phyloP scores from a whole-genome alignment of 2,329 filamentous ascomycete species.

The Colletotrichum eleusines region DNA sequence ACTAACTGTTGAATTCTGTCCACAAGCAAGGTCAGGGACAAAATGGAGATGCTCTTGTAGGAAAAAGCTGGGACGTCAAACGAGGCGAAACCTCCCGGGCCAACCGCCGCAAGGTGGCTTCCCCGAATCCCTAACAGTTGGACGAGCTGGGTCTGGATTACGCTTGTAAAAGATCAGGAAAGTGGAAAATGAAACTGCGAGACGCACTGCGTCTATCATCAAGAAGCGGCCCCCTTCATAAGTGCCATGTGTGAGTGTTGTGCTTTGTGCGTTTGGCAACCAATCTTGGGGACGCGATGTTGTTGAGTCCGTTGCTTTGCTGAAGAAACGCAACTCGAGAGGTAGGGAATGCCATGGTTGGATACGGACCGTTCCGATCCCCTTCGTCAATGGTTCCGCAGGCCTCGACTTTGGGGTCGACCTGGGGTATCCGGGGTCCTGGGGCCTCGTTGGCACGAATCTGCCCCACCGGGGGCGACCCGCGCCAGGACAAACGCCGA shows the following conservation, averaged over 20 bases:
- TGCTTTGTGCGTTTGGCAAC: background rate
- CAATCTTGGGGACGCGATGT: no score
- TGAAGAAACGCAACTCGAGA: background rate
- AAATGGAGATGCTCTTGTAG: background rate
- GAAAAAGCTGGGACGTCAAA: background rate
- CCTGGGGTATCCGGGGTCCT: conserved; percentile 10
- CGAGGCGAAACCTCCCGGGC: background rate
- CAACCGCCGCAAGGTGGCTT: background rate
- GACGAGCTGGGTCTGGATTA: conserved; percentile 20
- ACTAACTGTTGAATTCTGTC: conserved; percentile 1
- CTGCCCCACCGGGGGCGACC: background rate
- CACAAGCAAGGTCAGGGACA: background rate
- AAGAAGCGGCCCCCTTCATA: background rate
- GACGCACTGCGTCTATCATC: conserved; percentile 7
- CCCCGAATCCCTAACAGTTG: conserved; percentile 1
- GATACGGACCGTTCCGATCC: background rate
- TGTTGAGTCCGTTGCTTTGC: background rate
- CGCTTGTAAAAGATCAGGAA: conserved; percentile 15
- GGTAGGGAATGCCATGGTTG: background rate
- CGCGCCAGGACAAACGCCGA: background rate
- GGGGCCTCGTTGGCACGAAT: conserved; percentile 1
- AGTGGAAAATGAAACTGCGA: conserved; percentile 13
- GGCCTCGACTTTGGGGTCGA: background rate
- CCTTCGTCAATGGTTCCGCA: background rate
- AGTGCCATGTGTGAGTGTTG: background rate